A percentile compares a stretch with the other conserved stretches of the same genome.
phyloP scores from a whole-genome alignment of 345 rosid genomes.

The Carallia brachiata region DNA sequence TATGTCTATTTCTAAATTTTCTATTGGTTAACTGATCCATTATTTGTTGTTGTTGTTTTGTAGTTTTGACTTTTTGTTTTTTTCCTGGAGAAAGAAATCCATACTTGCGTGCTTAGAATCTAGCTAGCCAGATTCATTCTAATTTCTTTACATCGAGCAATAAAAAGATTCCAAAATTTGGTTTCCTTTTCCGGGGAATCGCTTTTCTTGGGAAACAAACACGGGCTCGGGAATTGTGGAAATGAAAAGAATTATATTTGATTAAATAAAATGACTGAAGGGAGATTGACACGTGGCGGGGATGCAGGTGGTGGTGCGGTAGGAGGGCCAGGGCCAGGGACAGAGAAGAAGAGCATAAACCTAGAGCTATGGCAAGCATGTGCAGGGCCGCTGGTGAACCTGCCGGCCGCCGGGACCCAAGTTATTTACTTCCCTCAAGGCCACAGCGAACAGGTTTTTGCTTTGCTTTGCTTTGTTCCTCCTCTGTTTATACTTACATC shows the following conservation, averaged over 20 bases:
- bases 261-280: background rate
- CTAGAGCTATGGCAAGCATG: conserved; percentile 77
- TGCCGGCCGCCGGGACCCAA: conserved; percentile 60
- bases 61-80: conserved; percentile 12
- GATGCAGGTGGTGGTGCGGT: conserved; percentile 26
- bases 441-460: conserved; percentile 67
- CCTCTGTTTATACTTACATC: no score
- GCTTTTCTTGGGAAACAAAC: conserved; percentile 16
- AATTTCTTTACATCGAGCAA: no score
- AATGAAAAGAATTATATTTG: no score
- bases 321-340: conserved; percentile 14
- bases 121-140: no score
- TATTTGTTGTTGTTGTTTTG: background rate
- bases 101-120: background rate
- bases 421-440: conserved; percentile 83
- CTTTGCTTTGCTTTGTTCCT: background rate
- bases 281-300: conserved; percentile 9
- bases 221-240: background rate
- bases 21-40: no score
- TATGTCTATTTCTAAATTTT: background rate
- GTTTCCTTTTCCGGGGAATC: background rate
- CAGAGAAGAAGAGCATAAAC: conserved; percentile 61
- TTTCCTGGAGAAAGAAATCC: background rate
- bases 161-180: background rate
- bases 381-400: conserved; percentile 65